These are phyloP conservation scores for Fraxinus latifolia DNA, from an alignment of 305 asterid species.

Conservation along the genomic window DNA sequence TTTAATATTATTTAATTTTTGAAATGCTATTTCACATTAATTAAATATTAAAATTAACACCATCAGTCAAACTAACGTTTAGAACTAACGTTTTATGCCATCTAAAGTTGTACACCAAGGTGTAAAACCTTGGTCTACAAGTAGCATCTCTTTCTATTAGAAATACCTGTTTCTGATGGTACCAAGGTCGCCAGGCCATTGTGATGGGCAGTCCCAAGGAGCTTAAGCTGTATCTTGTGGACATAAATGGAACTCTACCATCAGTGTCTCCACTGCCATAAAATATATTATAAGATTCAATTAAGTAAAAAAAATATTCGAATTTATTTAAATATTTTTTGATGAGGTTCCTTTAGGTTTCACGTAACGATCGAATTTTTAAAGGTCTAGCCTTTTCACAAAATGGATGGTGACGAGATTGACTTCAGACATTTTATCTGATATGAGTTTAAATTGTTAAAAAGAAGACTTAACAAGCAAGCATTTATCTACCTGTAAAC, in stretches of 20 bases:
- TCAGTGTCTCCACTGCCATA: constrained; percentile 77
- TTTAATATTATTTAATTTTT: no score
- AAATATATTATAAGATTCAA: neutral
- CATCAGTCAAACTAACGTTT: no score
- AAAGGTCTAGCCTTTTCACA: neutral
- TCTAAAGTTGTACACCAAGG: no score
- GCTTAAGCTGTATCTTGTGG: constrained; percentile 82
- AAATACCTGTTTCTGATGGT: constrained; percentile 76
- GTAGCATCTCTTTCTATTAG: no score
- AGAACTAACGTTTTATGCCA: no score
- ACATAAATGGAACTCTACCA: constrained; percentile 85
- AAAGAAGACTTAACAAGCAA: neutral
- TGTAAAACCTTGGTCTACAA: no score
- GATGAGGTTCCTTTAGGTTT: neutral
- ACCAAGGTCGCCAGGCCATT: constrained; percentile 90
- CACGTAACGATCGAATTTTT: neutral
- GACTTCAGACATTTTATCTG: neutral
- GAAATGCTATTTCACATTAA: neutral
- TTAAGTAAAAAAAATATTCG: neutral
- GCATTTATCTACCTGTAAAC: constrained; percentile 60
- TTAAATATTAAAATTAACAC: no score
- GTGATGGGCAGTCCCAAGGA: constrained; percentile 61
- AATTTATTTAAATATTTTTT: neutral
- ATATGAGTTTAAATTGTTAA: neutral
- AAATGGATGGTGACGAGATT: neutral